A percentile compares a stretch with the other conserved stretches of the same genome.
Conservation (phyloP, 805 yeast species). For the Lachancea kluyveri region DNA sequence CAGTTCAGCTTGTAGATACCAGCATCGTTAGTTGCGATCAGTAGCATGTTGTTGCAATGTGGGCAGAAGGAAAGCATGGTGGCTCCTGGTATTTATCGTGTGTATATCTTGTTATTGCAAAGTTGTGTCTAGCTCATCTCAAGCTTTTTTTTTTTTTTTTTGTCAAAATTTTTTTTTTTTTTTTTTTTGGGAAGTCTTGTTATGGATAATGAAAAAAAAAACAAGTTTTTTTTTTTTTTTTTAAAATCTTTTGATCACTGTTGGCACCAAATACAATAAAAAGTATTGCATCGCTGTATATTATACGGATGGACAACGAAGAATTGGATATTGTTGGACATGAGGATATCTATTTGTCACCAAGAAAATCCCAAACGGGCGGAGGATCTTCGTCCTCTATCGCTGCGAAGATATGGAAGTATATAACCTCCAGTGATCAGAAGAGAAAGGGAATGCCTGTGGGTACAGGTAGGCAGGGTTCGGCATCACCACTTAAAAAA, state of each 20-base stretch:
- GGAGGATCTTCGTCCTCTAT: too few relatives aligned
- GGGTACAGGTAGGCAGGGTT: too few relatives aligned
- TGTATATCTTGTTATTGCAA: not conserved
- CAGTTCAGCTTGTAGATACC: constrained; percentile 71
- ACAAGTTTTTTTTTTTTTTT: too few relatives aligned
- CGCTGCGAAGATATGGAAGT: too few relatives aligned
- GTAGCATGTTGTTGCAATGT: constrained; percentile 84
- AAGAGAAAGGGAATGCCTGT: too few relatives aligned
- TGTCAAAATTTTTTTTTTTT: constrained; percentile 1
- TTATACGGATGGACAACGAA: too few relatives aligned
- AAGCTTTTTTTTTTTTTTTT: not conserved
- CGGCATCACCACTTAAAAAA: too few relatives aligned
- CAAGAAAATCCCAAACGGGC: too few relatives aligned
- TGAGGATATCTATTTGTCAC: constrained; percentile 3
- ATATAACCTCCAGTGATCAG: too few relatives aligned
- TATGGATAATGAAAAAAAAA: not conserved
- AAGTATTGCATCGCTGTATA: too few relatives aligned
- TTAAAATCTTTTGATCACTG: too few relatives aligned
- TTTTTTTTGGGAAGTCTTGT: not conserved
- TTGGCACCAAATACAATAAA: too few relatives aligned
- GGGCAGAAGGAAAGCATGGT: constrained; percentile 95
- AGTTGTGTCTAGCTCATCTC: not conserved
- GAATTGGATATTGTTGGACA: constrained; percentile 3
- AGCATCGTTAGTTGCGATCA: constrained; percentile 54
- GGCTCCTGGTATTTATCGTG: not conserved